Base-by-base conservation (phyloP, 108 stramenopile species). In the Pelagomonas calceolata region DNA sequence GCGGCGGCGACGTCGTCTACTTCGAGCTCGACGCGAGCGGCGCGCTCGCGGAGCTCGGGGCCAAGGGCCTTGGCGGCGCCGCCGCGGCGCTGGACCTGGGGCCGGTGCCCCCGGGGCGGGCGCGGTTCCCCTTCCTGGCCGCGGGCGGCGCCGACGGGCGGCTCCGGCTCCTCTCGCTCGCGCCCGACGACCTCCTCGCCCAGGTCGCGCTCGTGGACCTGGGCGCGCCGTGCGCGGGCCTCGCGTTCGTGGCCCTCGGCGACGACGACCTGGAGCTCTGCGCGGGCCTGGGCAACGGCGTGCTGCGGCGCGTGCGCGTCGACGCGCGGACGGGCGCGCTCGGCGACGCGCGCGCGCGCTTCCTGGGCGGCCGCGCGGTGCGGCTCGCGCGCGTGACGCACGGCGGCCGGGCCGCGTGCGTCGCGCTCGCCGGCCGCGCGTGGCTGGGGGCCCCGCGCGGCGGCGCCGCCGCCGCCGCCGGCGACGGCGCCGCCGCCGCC, bases 1-100 rank as follows among this genome's bases (percentile, higher is more conserved):
- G 89, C 32, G 95, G 94, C 35, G 94, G 95, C 30, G 92, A 93
- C 68, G 70, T 99, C 33, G 90, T 91, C 63, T 97, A 96, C 79
- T 99, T 99, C 72, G 94, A 97, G 82, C 79, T 97, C 45, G 95
- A 99, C 78, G 86, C 84, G 17, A 82, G 83, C 64, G 89, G 90
- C 21, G 85, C 87, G 60, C 76, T 95, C 18, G 84, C 68, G 32
- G 95, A 96, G 71, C 80, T 84, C 34, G 89, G 84, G 29, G 88
- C 83, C 34, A 80, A 85, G 32, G 91, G 92, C 67, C 84, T 95
- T 45, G 93, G 91, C 33, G 86, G 87, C 29, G 95, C 95, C 76
- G 92, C 97, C 12, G 87, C 89, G 63, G 95, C 91, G 67, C 70
- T 99, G 21, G 95, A 94, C 75, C 83, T 96, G 30, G 95, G 95